phyloP scores from a whole-genome alignment of 805 yeast species.

The Yueomyces sinensis region DNA sequence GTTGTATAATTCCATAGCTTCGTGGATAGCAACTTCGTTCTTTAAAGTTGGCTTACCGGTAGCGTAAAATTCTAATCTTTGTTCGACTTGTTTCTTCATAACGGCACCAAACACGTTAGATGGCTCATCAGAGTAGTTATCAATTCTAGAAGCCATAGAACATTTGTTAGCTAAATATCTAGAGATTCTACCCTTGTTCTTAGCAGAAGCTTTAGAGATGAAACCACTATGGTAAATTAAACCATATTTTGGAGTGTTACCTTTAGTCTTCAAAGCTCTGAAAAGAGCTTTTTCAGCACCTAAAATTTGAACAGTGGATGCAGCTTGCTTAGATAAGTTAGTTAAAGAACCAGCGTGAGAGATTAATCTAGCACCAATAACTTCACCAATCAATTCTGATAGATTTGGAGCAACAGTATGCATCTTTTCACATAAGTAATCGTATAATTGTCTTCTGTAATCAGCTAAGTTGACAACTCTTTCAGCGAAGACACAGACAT shows the following conservation, averaged over 20 bases:
- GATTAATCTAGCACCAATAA: slow-evolving; percentile 95
- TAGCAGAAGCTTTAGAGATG: slow-evolving; percentile 86
- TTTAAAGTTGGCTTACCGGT: slow-evolving; percentile 96
- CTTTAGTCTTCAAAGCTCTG: slow-evolving; percentile 92
- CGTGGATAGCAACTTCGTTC: slow-evolving; percentile 86
- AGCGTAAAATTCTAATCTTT: slow-evolving; percentile 89
- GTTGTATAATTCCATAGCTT: slow-evolving; percentile 62
- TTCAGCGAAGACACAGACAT: slow-evolving; percentile 81
- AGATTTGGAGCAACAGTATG: slow-evolving; percentile 95
- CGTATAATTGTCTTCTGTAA: slow-evolving; percentile 72
- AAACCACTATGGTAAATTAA: slow-evolving; percentile 89
- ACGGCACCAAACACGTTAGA: slow-evolving; percentile 79
- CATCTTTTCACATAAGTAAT: slow-evolving; percentile 91
- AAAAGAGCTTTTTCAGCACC: slow-evolving; percentile 97
- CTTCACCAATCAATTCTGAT: slow-evolving; percentile 94
- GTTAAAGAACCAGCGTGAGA: slow-evolving; percentile 98
- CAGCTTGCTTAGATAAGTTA: slow-evolving; percentile 94
- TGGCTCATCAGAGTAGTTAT: slow-evolving; percentile 93
- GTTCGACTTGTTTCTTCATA: slow-evolving; percentile 94
- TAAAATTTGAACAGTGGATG: slow-evolving; percentile 94
- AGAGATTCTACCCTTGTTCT: slow-evolving; percentile 98
- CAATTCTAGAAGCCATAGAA: slow-evolving; percentile 97
- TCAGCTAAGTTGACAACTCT: slow-evolving; percentile 87
- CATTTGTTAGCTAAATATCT: slow-evolving; percentile 98
- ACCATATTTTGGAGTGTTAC: slow-evolving; percentile 94